A percentile compares a stretch with the other conserved stretches of the same genome.
Conservation (phyloP, 495 filamentous ascomycete species). For the Xylaria grammica region DNA sequence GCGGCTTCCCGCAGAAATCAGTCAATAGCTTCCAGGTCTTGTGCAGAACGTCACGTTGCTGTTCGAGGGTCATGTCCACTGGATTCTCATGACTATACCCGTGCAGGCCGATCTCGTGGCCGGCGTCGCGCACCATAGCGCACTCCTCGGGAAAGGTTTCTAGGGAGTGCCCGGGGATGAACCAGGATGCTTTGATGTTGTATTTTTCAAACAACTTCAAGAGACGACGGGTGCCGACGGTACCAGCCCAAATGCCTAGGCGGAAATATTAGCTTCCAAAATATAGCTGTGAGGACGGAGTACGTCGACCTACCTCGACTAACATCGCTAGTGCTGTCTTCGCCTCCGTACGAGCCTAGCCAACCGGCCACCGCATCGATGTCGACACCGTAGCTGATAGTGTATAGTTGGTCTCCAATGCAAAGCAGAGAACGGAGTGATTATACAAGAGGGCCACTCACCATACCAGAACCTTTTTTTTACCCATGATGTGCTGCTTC, state of each 20-base stretch:
- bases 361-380: constrained; percentile 56
- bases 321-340: constrained; percentile 58
- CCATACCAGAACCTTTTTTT: constrained; percentile 62
- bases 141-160: constrained; percentile 81
- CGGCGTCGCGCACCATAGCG: constrained; percentile 71
- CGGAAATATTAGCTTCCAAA: neutral
- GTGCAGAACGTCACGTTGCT: constrained; percentile 76
- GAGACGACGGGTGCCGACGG: constrained; percentile 71
- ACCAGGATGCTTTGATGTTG: constrained; percentile 83
- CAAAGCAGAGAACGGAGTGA: neutral
- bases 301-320: constrained; percentile 44
- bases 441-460: constrained; percentile 18
- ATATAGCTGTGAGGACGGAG: neutral
- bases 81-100: constrained; percentile 82
- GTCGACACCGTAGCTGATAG: constrained; percentile 45
- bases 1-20: constrained; percentile 77
- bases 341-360: constrained; percentile 40
- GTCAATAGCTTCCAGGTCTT: constrained; percentile 76
- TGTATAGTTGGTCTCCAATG: constrained; percentile 13
- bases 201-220: constrained; percentile 79
- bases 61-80: constrained; percentile 70
- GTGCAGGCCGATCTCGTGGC: constrained; percentile 80
- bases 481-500: constrained; percentile 52
- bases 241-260: constrained; percentile 72
- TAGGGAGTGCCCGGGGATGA: constrained; percentile 80